A percentile compares a stretch with the other conserved stretches of the same genome.
Conservation (phyloP, 495 filamentous ascomycete genomes). For the Geoglossum glabrum region DNA sequence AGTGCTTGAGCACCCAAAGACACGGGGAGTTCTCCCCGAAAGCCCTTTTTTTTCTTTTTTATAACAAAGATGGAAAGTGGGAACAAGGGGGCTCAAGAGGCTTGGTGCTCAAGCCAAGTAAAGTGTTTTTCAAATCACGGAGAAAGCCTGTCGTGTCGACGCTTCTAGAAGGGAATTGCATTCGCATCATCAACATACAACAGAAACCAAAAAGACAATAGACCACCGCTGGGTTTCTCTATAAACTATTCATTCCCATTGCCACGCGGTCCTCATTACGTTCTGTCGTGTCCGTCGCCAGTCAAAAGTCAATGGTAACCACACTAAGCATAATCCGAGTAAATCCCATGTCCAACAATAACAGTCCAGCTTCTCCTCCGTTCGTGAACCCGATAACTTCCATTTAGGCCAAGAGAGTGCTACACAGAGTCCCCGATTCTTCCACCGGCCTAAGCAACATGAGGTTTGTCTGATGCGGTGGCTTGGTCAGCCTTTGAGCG, state of each 20-base stretch:
- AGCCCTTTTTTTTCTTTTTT: neutral
- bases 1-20: neutral
- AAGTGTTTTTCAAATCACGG: neutral
- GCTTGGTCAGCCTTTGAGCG: conserved; percentile 60
- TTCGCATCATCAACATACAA: conserved; percentile 1
- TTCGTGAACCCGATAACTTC: neutral
- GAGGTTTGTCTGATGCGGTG: conserved; percentile 1
- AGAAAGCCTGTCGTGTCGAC: neutral
- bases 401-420: neutral
- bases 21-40: neutral
- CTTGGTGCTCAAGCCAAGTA: neutral
- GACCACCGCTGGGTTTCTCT: neutral
- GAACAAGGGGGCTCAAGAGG: neutral
- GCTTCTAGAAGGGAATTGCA: neutral
- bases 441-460: neutral
- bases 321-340: neutral
- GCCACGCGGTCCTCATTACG: neutral
- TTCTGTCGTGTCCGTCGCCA: neutral
- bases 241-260: neutral
- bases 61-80: neutral
- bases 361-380: neutral
- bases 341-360: neutral
- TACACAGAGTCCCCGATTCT: neutral
- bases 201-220: neutral
- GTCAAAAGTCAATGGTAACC: neutral